Base-by-base conservation (phyloP, 2,329 filamentous ascomycete genomes). In the Fusarium globosum region DNA sequence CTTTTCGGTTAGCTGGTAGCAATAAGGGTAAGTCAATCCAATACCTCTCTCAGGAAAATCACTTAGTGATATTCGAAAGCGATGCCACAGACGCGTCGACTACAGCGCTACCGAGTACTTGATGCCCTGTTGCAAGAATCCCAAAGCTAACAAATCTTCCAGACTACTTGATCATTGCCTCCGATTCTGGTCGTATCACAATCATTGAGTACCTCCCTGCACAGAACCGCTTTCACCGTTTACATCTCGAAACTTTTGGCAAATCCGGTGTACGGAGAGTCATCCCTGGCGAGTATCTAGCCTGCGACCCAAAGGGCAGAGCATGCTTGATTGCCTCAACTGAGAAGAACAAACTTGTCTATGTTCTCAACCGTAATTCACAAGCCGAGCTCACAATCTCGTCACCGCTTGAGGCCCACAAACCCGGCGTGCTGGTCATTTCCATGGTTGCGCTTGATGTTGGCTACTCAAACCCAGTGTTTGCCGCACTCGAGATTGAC, bases 301-400 rank as follows among this genome's bases (percentile, higher is more conserved):
- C 96, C 12, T 94, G 94, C 59, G 96, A 99, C 79, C 96, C 96
- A 35, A 97, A 97, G 83, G 96, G 96, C 63, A 91, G 96, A 85
- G 97, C 97, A 62, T 97, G 96, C 80, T 88, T 99, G 80, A 94
- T 98, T 70, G 95, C 96, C 15, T 96, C 95, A 10, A 89, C 96
- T 62, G 97, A 99, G 85, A 99, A 99, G 89, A 99, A 98, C 86
- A 99, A 99, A 86, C 92, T 99, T 64, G 96, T 99, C 76, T 99
- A 99, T 84, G 96, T 99, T 79, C 88, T 99, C 76, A 98, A 98
- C 83, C 92, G 97, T 74, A 97, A 97, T 84, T 90, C 95, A 7
- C 94, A 98, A 83, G 95, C 95, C 23, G 94, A 97, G 82, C 90
- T 99, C 78, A 97, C 95, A 45, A 99, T 99, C 57, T 99, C 96